Percentiles rank a stretch among this genome's conserved stretches.
Evolutionary conservation across 345 rosid genomes (phyloP).

Genomic region (Geranium brycei): DNA sequence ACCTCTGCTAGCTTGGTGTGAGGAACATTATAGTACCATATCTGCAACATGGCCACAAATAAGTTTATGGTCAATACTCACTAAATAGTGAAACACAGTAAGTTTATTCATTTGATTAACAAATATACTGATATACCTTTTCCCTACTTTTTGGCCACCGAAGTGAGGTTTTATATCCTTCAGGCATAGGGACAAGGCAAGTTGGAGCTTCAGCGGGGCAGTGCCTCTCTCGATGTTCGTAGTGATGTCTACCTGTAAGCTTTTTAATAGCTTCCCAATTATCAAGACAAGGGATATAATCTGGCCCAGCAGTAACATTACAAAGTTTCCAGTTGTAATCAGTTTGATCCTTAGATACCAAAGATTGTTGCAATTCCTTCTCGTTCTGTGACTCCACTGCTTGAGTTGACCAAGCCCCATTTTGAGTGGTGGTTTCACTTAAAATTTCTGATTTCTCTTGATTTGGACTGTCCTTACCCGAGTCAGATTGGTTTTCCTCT

Average conservation of each 20-base stretch:
- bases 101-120: background rate
- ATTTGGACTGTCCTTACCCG: conserved; percentile 15
- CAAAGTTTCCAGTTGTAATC: conserved; percentile 59
- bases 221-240: conserved; percentile 88
- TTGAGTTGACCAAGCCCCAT: conserved; percentile 71
- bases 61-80: no score
- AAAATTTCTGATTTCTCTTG: conserved; percentile 48
- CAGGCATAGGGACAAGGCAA: conserved; percentile 73
- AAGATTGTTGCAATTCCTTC: conserved; percentile 48
- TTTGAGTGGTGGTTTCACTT: conserved; percentile 48
- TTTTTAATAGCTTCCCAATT: conserved; percentile 58
- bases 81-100: conserved; percentile 2
- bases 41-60: conserved; percentile 23
- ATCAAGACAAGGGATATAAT: conserved; percentile 95
- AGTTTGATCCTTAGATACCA: conserved; percentile 22
- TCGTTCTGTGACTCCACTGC: conserved; percentile 73
- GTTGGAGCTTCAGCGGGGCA: conserved; percentile 74
- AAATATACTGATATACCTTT: conserved; percentile 27
- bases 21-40: conserved; percentile 60
- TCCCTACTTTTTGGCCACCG: conserved; percentile 89
- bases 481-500: conserved; percentile 23
- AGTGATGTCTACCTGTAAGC: conserved; percentile 57
- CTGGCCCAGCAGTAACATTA: conserved; percentile 78
- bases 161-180: conserved; percentile 54
- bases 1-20: conserved; percentile 54